Evolutionary conservation across 192 early-diverging fungal species (phyloP), one percentile per base, ranked within the genome.

Genomic region (Diversispora eburnea): DNA sequence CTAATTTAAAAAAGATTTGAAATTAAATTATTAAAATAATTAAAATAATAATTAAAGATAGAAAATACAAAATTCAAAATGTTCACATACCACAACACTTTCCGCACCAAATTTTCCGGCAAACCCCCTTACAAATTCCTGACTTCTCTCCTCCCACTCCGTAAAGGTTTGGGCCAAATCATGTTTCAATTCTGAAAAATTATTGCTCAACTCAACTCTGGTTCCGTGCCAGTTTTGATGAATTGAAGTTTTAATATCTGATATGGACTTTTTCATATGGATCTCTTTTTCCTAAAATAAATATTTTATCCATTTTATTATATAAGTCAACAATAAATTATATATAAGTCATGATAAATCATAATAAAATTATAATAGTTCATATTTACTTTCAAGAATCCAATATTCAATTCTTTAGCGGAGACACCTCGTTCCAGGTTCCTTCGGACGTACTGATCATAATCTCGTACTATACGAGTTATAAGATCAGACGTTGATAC

Each of bases 341-440:
- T 33, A 33, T n/a, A 33, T 33, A 33, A 33, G 25, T 33, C 25
- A 33, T 33, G 2, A 33, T 33, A 33, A 33, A 33, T 33, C 25
- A 33, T 33, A 33, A 33, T 33, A 33, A 33, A 33, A 33, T 33
- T 33, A 33, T 2, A 33, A 33, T 33, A 33, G 25, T 33, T 33
- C 25, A 33, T 33, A 33, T 33, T 33, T 82, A 85, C 90, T 82
- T 91, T 92, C 67, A 94, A 80, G 75, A 92, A 94, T 5, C 87
- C 87, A 70, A 94, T 89, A 74, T 91, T 91, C 41, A 94, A 83
- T 15, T 94, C 92, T 78, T 90, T 93, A 57, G 90, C 87, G 51
- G 84, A 88, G 46, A 94, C 88, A 1, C 92, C 92, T 59, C 92
- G 85, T 79, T 93, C 91, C n/a, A 94, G 81, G 78, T 94, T 94